phyloP scores from a whole-genome alignment of 2,329 filamentous ascomycete species.

The Colletotrichum spinosum region DNA sequence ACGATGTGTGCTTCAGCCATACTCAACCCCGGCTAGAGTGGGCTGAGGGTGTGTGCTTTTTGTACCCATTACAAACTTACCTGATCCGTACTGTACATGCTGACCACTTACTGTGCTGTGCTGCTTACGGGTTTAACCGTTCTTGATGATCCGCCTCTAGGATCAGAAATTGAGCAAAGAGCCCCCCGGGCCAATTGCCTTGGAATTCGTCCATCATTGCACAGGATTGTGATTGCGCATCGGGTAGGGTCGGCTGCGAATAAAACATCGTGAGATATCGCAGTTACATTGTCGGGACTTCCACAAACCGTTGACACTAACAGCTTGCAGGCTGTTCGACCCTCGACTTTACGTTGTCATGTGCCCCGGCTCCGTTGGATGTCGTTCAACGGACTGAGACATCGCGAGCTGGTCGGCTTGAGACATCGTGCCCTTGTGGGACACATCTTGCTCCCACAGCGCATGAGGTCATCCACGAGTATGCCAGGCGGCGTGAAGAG shows the following conservation, averaged over 20 bases:
- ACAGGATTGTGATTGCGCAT: slow-evolving; percentile 7
- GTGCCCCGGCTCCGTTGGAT: slow-evolving; percentile 30
- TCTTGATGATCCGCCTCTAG: slow-evolving; percentile 34
- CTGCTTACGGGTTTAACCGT: slow-evolving; percentile 23
- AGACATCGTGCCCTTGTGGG: slow-evolving; percentile 23
- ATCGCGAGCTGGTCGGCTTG: slow-evolving; percentile 8
- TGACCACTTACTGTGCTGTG: slow-evolving; percentile 12
- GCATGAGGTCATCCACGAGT: slow-evolving; percentile 33
- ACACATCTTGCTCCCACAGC: slow-evolving; percentile 21
- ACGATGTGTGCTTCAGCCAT: slow-evolving; percentile 8
- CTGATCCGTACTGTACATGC: no score
- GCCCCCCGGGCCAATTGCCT: slow-evolving; percentile 31
- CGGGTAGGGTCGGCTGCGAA: slow-evolving; percentile 33
- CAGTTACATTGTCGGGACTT: slow-evolving; percentile 18
- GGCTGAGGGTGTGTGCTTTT: slow-evolving; percentile 18
- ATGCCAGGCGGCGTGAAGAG: slow-evolving; percentile 35
- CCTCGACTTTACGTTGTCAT: slow-evolving; percentile 4
- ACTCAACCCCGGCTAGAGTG: slow-evolving; percentile 4
- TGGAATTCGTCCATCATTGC: slow-evolving; percentile 9
- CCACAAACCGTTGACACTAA: slow-evolving; percentile 9
- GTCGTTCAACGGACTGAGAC: slow-evolving; percentile 25
- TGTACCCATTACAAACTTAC: background rate
- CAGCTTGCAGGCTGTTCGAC: background rate
- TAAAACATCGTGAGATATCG: slow-evolving; percentile 9
- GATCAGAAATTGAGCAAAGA: slow-evolving; percentile 36